A percentile compares a stretch with the other conserved stretches of the same genome.
These are phyloP conservation scores for Erodium texanum DNA, from an alignment of 441 rosid genomes.

Conservation along the genomic window DNA sequence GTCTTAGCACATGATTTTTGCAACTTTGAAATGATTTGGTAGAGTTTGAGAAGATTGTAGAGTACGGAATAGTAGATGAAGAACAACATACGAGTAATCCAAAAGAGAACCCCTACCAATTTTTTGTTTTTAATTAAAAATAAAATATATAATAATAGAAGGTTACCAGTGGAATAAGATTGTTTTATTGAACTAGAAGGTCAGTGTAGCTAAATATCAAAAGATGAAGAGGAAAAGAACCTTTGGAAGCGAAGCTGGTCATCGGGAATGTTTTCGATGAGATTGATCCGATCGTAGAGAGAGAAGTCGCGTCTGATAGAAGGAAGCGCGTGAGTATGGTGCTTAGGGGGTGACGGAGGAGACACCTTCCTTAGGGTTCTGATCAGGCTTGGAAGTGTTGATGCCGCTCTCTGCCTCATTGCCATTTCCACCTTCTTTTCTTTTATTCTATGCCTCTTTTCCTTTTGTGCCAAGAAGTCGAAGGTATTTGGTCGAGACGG, in stretches of 20 bases:
- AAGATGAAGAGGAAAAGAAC: conserved; percentile 19
- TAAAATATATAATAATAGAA: too few relatives aligned
- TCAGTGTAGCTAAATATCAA: too few relatives aligned
- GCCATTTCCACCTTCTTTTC: conserved; percentile 24
- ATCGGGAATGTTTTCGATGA: conserved; percentile 74
- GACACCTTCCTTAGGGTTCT: conserved; percentile 40
- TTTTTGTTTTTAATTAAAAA: too few relatives aligned
- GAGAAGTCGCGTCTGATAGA: conserved; percentile 83
- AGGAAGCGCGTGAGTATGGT: conserved; percentile 34
- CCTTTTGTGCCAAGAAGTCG: neutral
- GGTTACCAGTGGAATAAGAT: too few relatives aligned
- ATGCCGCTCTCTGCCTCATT: conserved; percentile 37
- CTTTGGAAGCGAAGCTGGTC: conserved; percentile 88
- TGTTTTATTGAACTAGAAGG: too few relatives aligned
- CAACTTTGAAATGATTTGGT: too few relatives aligned
- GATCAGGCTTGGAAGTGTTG: conserved; percentile 49
- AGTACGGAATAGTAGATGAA: too few relatives aligned
- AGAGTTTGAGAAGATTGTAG: too few relatives aligned
- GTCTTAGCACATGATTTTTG: too few relatives aligned
- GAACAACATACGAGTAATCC: too few relatives aligned
- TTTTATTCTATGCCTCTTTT: neutral
- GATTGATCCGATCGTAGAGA: conserved; percentile 89
- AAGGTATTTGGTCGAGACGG: too few relatives aligned
- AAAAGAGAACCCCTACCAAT: too few relatives aligned
- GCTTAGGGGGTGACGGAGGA: conserved; percentile 18